Evolutionary conservation across 2,329 filamentous ascomycete genomes (phyloP), one percentile per base, ranked within the genome.

Genomic region (Xylaria hypoxylon): DNA sequence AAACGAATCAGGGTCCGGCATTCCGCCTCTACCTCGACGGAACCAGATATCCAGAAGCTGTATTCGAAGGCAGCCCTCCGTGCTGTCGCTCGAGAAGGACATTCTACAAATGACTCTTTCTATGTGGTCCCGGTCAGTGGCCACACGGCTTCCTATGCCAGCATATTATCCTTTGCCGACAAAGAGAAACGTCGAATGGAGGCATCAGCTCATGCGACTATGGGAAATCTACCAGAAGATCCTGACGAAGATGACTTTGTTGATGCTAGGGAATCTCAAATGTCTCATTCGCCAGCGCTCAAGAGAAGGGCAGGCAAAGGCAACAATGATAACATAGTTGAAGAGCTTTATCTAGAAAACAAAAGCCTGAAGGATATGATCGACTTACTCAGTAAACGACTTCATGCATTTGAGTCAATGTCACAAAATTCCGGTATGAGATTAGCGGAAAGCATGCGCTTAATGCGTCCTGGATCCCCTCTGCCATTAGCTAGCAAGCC

Each of bases 51-150:
- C 28, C 90, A 88, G 72, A 92, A 90, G 67, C 87, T 97, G 33
- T 96, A 96, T 77, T 97, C 94, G 45, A 90, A 89, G 71, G 93
- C 95, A 13, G 93, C 95, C 3, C 85, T 98, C 60, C 87, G 90
- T 58, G 93, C 94, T 0, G 85, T 97, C 47, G 86, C 89, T 22
- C 89, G 92, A 62, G 90, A 90, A 33, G 88, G 88, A 0, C 85
- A 89, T 31, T 85, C 85, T 17, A 82, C 87, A 17, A 87, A 85
- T 65, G 92, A 92, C 73, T 96, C 92, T 8, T 99, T 99, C 81
- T 98, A 97, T 77, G 92, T 98, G 1, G 96, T 99, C 1, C 96
- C 95, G 3, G 92, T 92, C 0, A 93, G 92, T 19, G 95, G 96
- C 5, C 94, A 95, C 70, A 97, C 94, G 2, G 91, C 94, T 67